Evolutionary conservation across 1,139 yeast genomes (phyloP), one percentile per base, ranked within the genome.

Genomic region (Hansenula lynferdii): DNA sequence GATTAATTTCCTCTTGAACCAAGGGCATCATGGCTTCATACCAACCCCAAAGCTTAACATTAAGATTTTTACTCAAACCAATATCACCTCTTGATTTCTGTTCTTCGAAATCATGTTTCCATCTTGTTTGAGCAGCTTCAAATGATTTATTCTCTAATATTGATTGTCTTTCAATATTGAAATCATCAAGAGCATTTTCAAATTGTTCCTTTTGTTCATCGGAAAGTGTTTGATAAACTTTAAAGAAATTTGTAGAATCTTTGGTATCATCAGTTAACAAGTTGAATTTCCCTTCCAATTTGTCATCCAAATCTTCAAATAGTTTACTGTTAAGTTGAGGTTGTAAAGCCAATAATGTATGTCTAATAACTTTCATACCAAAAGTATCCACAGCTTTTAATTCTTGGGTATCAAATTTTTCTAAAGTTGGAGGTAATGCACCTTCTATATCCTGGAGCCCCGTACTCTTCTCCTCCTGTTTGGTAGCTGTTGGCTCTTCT

Each of bases 81-180:
- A 78, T 47, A 8, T 69, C 75, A n/a, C 90, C 89, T 50, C 82
- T 69, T 36, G 71, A 75, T 44, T 75, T 75, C 58, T 82, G 69
- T 42, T 77, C 81, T 51, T 86, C 94, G 52, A 77, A 83, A 48
- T 83, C 92, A 51, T 80, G 82, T 54, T 77, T 81, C 97, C 97
- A 92, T 58, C 85, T 83, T 54, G 81, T 86, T 46, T 75, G 78
- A 0, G 97, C 96, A 3, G 92, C 92, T 50, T 85, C 92, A 9
- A 84, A 70, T 5, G 95, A 94, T 43, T 84, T 72, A 25, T 79
- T 70, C 58, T 92, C 98, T 31, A 92, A 61, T 35, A 74, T 73
- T 40, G 77, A 67, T 58, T 92, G 96, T 55, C 98, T 77, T 19
- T 76, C 77, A 41, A 74, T 75, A 47, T 92, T 90, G 51, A 82